Evolutionary conservation across 2,329 filamentous ascomycete species (phyloP), one percentile per base, ranked within the genome.

Genomic region (Sporothrix curviconia): DNA sequence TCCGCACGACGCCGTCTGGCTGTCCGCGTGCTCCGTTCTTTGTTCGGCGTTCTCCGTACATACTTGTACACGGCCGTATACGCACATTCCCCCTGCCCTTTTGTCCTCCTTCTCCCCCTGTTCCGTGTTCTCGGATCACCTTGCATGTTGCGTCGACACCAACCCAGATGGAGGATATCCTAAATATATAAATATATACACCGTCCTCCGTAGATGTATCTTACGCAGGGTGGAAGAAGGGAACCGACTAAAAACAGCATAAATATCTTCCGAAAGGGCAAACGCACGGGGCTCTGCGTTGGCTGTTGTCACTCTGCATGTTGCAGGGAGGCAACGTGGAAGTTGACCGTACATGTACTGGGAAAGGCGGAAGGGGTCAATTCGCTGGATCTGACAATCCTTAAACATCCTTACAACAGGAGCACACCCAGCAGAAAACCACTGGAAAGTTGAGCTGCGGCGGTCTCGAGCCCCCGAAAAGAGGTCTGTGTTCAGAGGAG

Each of bases 71-170:
- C n/a, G 17, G n/a, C n/a, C 22, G 22, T 19, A 9, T 19, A 17
- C 32, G 47, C 47, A 50, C 47, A 28, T 22, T 17, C 22, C 24
- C 19, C 44, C n/a, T 34, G 8, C 46, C 37, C 14, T 22, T 34
- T n/a, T 19, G 47, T 1, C 24, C 24, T 32, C 24, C 44, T 44
- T 49, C 43, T 56, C 30, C 57, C 25, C 22, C 44, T 53, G 49
- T 49, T 53, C 53, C 53, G 50, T 53, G 54, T 42, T 49, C 44
- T 56, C 54, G 53, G 43, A 56, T 40, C 43, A 56, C 43, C 53
- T 49, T 24, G 46, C 30, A 50, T 36, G 46, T 30, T 15, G 11
- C 32, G 25, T 8, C 12, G 19, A 37, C 47, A 42, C 34, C 24
- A 47, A 30, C 30, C 24, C 9, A n/a, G n/a, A n/a, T n/a, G n/a